Evolutionary conservation across 1,139 yeast species (phyloP).

Genomic region (Barnettozyma hawaiiensis): DNA sequence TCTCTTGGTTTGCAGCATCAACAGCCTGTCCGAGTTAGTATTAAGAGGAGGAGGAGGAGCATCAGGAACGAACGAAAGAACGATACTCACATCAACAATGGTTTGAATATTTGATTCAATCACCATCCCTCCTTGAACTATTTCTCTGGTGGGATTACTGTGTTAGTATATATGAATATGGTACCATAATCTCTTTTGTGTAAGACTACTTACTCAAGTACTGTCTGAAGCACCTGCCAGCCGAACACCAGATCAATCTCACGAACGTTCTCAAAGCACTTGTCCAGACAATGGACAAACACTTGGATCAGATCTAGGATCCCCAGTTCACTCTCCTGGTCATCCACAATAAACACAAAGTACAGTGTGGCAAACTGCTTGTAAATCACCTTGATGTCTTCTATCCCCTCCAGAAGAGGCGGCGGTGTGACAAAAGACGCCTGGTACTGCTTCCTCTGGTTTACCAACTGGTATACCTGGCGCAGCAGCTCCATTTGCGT

Average conservation of each 20-base stretch:
- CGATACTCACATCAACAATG: constrained; percentile 44
- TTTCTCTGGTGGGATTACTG: constrained; percentile 46
- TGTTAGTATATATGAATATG: too few relatives aligned
- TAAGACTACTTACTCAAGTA: constrained; percentile 43
- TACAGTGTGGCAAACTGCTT: constrained; percentile 92
- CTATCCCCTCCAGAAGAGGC: constrained; percentile 62
- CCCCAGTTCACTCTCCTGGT: constrained; percentile 91
- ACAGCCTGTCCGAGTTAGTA: constrained; percentile 21
- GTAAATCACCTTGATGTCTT: constrained; percentile 84
- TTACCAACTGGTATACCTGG: constrained; percentile 69
- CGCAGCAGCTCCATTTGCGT: constrained; percentile 69
- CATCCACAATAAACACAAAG: constrained; percentile 93
- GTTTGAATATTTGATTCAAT: constrained; percentile 82
- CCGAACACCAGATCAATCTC: constrained; percentile 94
- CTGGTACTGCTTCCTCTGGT: constrained; percentile 62
- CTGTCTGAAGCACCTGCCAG: constrained; percentile 94
- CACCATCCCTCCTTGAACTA: constrained; percentile 98
- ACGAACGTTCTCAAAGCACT: constrained; percentile 90
- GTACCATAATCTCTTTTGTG: too few relatives aligned
- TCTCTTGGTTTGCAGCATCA: constrained; percentile 24
- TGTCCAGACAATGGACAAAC: constrained; percentile 89
- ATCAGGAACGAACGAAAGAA: too few relatives aligned
- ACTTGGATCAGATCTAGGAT: constrained; percentile 92
- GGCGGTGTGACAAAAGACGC: constrained; percentile 84
- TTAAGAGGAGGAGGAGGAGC: not conserved